These are phyloP conservation scores for Filosporella fistucella DNA, from an alignment of 495 filamentous ascomycete genomes.

Conservation along the genomic window DNA sequence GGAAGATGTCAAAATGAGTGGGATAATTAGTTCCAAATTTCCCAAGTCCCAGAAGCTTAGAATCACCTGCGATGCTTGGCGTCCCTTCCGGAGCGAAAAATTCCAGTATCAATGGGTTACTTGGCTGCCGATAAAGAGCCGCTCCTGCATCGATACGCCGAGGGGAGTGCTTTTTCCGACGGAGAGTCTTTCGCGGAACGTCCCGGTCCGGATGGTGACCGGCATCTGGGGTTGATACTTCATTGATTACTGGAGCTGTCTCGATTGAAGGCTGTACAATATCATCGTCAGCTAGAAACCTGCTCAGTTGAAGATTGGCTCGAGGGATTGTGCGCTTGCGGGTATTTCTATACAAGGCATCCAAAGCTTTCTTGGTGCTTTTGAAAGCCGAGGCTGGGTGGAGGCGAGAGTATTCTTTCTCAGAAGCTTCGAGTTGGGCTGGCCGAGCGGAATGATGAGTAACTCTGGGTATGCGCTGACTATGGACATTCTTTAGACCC, in stretches of 20 bases:
- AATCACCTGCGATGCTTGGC: constrained; percentile 23
- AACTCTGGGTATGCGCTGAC: too few relatives aligned
- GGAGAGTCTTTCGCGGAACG: neutral
- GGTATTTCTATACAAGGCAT: constrained; percentile 36
- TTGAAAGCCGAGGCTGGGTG: constrained; percentile 25
- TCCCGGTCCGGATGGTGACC: neutral
- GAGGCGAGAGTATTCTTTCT: constrained; percentile 21
- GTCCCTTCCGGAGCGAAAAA: constrained; percentile 21
- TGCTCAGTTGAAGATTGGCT: constrained; percentile 16
- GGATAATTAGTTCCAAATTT: constrained; percentile 64
- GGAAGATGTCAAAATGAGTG: constrained; percentile 67
- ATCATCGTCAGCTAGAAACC: constrained; percentile 24
- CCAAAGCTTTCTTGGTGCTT: constrained; percentile 38
- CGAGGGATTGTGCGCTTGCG: constrained; percentile 4
- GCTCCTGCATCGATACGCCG: constrained; percentile 44
- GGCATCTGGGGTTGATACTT: neutral
- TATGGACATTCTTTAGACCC: too few relatives aligned
- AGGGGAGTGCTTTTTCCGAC: constrained; percentile 45
- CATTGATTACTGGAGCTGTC: neutral
- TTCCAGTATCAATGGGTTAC: constrained; percentile 36
- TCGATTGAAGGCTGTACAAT: constrained; percentile 15
- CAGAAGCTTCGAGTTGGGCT: constrained; percentile 45
- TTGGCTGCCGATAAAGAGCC: constrained; percentile 42
- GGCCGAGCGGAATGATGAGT: constrained; percentile 24
- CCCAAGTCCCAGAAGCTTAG: constrained; percentile 50